These are phyloP conservation scores for Heracleum sosnowskyi DNA, from an alignment of 129 eudicot species.

Conservation along the genomic window DNA sequence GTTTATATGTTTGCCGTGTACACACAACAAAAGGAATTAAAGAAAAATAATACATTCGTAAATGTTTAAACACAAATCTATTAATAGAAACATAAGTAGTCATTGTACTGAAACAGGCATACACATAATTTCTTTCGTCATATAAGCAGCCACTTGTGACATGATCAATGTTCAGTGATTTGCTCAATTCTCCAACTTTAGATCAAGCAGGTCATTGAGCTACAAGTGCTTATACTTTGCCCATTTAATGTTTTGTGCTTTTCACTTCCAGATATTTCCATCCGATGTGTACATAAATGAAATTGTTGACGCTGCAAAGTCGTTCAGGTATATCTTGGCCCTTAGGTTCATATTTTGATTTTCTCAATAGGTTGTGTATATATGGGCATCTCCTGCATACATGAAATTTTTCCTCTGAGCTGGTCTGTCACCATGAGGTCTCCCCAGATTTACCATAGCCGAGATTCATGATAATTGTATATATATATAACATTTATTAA, in stretches of 20 bases:
- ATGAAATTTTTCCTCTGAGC: background rate
- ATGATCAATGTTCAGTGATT: background rate
- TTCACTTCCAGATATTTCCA: conserved; percentile 65
- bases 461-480: no score
- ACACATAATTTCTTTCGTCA: background rate
- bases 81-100: background rate
- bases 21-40: background rate
- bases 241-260: conserved; percentile 4
- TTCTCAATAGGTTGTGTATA: conserved; percentile 2
- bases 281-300: conserved; percentile 77
- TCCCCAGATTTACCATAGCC: background rate
- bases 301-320: conserved; percentile 59
- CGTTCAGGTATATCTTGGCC: conserved; percentile 44
- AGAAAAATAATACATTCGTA: background rate
- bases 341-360: background rate
- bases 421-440: background rate
- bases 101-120: background rate
- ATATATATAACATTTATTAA: no score
- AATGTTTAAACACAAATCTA: background rate
- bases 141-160: background rate
- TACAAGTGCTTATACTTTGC: background rate
- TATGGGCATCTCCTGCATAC: background rate
- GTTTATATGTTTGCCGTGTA: background rate
- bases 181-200: background rate
- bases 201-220: conserved; percentile 2